Percentiles rank a stretch among this genome's conserved stretches.
phyloP scores from a whole-genome alignment of 1,139 yeast genomes.

The Suzukiozyma palmioleophila region DNA sequence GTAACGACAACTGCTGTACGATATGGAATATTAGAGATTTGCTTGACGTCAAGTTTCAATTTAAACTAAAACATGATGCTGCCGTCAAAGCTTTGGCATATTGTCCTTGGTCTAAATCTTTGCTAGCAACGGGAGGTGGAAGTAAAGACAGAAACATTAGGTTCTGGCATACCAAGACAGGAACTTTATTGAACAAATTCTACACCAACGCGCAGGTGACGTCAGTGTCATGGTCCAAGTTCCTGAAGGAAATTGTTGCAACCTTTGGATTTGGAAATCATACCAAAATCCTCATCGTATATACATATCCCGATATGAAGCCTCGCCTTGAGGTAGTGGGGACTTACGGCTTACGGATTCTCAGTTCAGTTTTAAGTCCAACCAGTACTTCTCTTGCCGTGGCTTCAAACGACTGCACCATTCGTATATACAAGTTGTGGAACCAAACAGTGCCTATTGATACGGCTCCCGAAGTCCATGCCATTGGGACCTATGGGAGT shows the following conservation, averaged over 20 bases:
- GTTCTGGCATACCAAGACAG: conserved; percentile 82
- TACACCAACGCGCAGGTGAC: conserved; percentile 74
- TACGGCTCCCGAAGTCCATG: conserved; percentile 32
- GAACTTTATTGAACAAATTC: conserved; percentile 55
- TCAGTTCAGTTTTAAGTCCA: conserved; percentile 66
- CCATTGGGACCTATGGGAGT: conserved; percentile 46
- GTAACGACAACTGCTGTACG: conserved; percentile 67
- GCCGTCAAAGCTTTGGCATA: conserved; percentile 44
- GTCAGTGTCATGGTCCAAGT: conserved; percentile 69
- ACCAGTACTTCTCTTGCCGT: conserved; percentile 59
- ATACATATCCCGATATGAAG: conserved; percentile 61
- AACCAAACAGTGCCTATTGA: conserved; percentile 16
- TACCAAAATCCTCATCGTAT: conserved; percentile 47
- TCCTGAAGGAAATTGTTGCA: conserved; percentile 60
- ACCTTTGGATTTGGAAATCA: conserved; percentile 78
- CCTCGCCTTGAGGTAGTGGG: conserved; percentile 50
- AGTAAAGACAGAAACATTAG: conserved; percentile 45
- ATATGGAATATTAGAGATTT: conserved; percentile 56
- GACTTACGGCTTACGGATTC: conserved; percentile 48
- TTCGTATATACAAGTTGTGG: conserved; percentile 74
- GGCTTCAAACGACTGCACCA: conserved; percentile 73
- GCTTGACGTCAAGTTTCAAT: conserved; percentile 38
- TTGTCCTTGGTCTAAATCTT: conserved; percentile 41
- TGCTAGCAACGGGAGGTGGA: conserved; percentile 46
- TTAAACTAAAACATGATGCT: conserved; percentile 39